phyloP scores from a whole-genome alignment of 164 flowering plant species.

The Magnolia kwangsiensis region DNA sequence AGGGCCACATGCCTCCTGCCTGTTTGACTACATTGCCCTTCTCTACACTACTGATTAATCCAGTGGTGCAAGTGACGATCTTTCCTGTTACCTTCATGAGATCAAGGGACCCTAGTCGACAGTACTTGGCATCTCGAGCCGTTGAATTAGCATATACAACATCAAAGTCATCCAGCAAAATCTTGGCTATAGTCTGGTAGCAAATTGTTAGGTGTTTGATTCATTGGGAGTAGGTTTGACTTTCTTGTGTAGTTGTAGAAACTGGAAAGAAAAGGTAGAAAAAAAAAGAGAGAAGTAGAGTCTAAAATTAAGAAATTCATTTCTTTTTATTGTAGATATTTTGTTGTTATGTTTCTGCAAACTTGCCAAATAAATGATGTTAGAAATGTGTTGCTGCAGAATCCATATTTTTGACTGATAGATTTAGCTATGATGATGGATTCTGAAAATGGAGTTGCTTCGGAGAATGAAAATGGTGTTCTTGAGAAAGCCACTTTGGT shows the following conservation, averaged over 20 bases:
- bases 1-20: no score
- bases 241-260: not conserved
- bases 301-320: not conserved
- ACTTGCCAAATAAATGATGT: not conserved
- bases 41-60: no score
- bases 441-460: constrained; percentile 30
- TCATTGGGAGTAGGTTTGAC: not conserved
- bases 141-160: no score
- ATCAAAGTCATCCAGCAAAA: no score
- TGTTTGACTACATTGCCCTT: no score
- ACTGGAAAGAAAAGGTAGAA: no score
- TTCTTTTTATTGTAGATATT: not conserved
- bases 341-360: not conserved
- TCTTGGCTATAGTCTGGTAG: not conserved
- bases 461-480: constrained; percentile 29
- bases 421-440: constrained; percentile 32
- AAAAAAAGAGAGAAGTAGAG: not conserved
- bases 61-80: no score
- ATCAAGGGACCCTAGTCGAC: no score
- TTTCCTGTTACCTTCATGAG: no score
- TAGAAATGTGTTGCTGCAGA: not conserved
- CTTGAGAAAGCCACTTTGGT: constrained; percentile 12
- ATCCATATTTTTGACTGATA: not conserved
- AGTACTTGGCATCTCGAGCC: no score
- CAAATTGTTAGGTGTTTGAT: not conserved